A percentile compares a stretch with the other conserved stretches of the same genome.
Conservation (phyloP, 352 stramenopile genomes). For the Phytophthora cryptogea region DNA sequence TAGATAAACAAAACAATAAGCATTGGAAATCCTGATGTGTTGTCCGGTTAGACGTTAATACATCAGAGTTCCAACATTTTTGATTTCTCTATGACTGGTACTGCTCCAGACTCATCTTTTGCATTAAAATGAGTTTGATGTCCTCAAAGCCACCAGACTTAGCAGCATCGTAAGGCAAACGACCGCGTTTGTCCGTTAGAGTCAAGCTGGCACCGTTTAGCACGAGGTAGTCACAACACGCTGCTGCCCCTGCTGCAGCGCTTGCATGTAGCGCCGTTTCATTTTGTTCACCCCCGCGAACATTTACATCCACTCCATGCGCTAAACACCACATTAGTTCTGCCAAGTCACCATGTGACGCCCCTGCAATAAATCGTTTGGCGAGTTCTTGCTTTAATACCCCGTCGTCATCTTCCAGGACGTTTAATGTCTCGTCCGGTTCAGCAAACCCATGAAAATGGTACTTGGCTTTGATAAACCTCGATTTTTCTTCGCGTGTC, state of each 20-base stretch:
- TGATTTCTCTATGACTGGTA: slow-evolving; percentile 47
- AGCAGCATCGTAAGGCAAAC: slow-evolving; percentile 63
- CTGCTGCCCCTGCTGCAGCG: slow-evolving; percentile 38
- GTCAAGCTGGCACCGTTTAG: slow-evolving; percentile 78
- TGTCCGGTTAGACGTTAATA: not conserved
- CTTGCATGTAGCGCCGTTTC: slow-evolving; percentile 68
- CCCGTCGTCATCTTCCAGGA: slow-evolving; percentile 31
- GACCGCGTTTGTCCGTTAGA: slow-evolving; percentile 48
- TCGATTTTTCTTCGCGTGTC: slow-evolving; percentile 71
- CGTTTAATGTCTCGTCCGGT: slow-evolving; percentile 24
- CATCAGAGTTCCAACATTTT: not conserved
- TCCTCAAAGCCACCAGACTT: slow-evolving; percentile 60
- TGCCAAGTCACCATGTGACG: slow-evolving; percentile 39
- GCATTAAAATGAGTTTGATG: slow-evolving; percentile 69
- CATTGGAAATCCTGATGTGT: not conserved
- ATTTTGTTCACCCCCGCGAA: slow-evolving; percentile 40
- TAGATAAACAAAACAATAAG: slow-evolving; percentile 16
- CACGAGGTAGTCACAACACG: slow-evolving; percentile 80
- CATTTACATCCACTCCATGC: slow-evolving; percentile 82
- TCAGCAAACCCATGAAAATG: slow-evolving; percentile 73
- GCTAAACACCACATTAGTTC: slow-evolving; percentile 83
- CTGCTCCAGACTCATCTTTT: slow-evolving; percentile 74
- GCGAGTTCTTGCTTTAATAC: slow-evolving; percentile 38
- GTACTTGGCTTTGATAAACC: slow-evolving; percentile 89
- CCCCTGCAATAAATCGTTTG: slow-evolving; percentile 54